Percentiles rank a stretch among this genome's conserved stretches.
phyloP scores from a whole-genome alignment of 1,284 basidiomycete species.

The Cryptococcus sp. region DNA sequence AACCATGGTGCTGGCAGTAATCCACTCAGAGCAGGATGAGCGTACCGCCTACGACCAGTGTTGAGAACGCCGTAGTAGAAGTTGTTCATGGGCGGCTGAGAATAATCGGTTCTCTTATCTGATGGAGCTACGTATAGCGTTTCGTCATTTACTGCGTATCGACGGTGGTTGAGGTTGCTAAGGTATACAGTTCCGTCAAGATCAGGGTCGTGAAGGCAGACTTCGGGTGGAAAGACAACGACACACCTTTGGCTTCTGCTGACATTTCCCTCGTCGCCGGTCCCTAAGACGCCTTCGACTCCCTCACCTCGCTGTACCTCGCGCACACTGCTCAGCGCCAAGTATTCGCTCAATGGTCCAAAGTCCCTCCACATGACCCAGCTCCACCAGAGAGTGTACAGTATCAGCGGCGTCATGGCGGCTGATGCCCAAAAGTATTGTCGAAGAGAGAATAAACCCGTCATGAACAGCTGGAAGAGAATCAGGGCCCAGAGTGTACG shows the following conservation, averaged over 20 bases:
- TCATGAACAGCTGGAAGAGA: conserved; percentile 88
- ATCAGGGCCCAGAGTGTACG: conserved; percentile 84
- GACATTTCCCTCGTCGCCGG: conserved; percentile 74
- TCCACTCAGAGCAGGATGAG: conserved; percentile 85
- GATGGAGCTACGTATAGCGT: conserved; percentile 90
- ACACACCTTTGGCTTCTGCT: conserved; percentile 77
- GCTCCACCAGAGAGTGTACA: conserved; percentile 75
- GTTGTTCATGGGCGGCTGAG: conserved; percentile 90
- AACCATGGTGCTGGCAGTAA: conserved; percentile 88
- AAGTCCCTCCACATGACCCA: conserved; percentile 72
- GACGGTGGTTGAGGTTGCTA: conserved; percentile 75
- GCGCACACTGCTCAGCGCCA: conserved; percentile 75
- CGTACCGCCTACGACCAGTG: conserved; percentile 68
- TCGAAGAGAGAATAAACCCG: conserved; percentile 81
- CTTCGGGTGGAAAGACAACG: background rate
- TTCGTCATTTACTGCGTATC: conserved; percentile 90
- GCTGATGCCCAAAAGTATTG: conserved; percentile 74
- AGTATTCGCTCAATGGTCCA: conserved; percentile 75
- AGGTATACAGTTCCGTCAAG: background rate
- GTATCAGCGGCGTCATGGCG: conserved; percentile 74
- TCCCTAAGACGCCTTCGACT: conserved; percentile 68
- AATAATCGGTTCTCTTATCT: conserved; percentile 87
- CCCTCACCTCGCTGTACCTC: conserved; percentile 84
- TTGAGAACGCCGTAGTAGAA: conserved; percentile 89
- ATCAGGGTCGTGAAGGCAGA: background rate